Conservation (phyloP, 2,329 filamentous ascomycete genomes). For the Tolypocladium ophioglossoides region DNA sequence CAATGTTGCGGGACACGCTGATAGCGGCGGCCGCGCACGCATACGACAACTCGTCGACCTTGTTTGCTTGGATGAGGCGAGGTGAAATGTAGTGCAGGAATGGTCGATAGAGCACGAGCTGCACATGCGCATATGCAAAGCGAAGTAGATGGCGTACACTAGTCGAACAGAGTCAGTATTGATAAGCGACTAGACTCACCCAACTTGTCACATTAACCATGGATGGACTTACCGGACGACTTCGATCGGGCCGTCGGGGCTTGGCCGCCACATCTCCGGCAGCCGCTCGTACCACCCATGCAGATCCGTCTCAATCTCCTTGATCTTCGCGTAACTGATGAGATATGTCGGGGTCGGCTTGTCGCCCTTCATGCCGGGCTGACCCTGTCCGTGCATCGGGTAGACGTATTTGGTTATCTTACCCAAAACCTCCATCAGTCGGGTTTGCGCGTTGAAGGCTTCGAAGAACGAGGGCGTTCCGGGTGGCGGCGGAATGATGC, state of each 20-base stretch:
- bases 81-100: conserved; percentile 77
- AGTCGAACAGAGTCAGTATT: background rate
- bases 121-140: conserved; percentile 73
- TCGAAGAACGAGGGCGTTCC: conserved; percentile 50
- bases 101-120: conserved; percentile 72
- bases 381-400: conserved; percentile 46
- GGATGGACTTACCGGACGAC: conserved; percentile 55
- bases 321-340: conserved; percentile 53
- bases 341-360: conserved; percentile 42
- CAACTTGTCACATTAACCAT: background rate
- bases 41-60: conserved; percentile 67
- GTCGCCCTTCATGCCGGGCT: conserved; percentile 30
- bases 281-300: conserved; percentile 55
- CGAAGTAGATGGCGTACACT: conserved; percentile 65
- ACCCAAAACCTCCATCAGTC: conserved; percentile 51
- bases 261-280: conserved; percentile 68
- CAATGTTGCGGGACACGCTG: conserved; percentile 59
- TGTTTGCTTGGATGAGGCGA: conserved; percentile 41
- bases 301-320: conserved; percentile 53
- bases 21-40: conserved; percentile 56
- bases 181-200: background rate
- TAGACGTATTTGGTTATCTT: conserved; percentile 58
- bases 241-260: conserved; percentile 63
- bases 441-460: conserved; percentile 56
- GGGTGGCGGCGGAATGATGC: conserved; percentile 42